phyloP scores from a whole-genome alignment of 345 rosid species.

The Melastoma malabathricum region DNA sequence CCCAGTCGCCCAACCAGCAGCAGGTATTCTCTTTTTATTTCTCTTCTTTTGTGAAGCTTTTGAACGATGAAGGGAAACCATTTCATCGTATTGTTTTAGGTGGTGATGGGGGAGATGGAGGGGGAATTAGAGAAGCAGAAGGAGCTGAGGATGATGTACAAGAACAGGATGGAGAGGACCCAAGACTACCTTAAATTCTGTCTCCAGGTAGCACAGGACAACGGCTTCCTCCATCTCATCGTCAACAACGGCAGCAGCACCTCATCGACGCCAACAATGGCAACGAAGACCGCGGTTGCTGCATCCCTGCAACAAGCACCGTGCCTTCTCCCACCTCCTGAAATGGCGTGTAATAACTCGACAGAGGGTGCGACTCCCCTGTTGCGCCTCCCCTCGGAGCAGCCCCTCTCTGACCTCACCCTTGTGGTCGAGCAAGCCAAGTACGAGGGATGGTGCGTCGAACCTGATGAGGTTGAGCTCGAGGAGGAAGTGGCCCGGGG shows the following conservation, averaged over 20 bases:
- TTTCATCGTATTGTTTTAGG: neutral
- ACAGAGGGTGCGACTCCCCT: constrained; percentile 6
- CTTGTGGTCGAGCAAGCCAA: constrained; percentile 24
- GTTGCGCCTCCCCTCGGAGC: constrained; percentile 1
- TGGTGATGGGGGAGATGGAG: constrained; percentile 14
- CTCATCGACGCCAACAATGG: neutral
- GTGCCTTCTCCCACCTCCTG: constrained; percentile 9
- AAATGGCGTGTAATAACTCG: neutral
- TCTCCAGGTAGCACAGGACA: constrained; percentile 47
- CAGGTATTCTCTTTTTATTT: no score
- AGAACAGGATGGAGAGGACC: constrained; percentile 36
- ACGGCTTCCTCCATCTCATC: constrained; percentile 36
- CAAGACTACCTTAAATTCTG: constrained; percentile 40
- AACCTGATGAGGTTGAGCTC: constrained; percentile 35
- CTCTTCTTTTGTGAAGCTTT: no score
- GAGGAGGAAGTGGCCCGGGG: constrained; percentile 34
- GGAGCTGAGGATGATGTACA: constrained; percentile 22
- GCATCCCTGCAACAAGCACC: constrained; percentile 4
- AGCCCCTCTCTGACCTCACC: constrained; percentile 11
- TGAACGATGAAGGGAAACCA: no score
- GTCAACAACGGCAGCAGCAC: constrained; percentile 1
- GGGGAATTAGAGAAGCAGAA: constrained; percentile 30
- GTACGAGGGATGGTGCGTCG: constrained; percentile 34
- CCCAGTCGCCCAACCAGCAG: no score
- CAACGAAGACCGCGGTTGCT: neutral